Base-by-base conservation (phyloP, 805 yeast species). In the Saccharomycopsis amapae region DNA sequence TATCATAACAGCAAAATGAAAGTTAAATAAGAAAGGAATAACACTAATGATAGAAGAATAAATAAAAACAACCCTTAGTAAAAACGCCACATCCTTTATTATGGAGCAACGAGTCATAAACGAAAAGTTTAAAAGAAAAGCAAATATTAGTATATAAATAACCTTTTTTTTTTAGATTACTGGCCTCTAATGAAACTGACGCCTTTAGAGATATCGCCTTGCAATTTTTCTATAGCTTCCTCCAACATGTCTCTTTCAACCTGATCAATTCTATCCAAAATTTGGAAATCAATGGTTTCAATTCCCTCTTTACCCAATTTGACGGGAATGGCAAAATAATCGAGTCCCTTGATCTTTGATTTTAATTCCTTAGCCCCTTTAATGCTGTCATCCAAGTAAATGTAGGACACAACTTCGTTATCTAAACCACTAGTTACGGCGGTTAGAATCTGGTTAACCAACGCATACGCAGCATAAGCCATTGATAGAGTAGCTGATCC, bases 401-500 rank as follows among this genome's bases (percentile, higher is more conserved):
- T 75, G 28, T 41, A 49, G 19, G 25, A n/a, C 22, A 78, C 69
- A 51, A 78, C 73, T 55, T 75, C 76, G 31, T 72, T 66, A 24
- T 64, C 61, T 17, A 59, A 60, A 4, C 56, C 47, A 19, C 15
- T 18, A 10, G 5, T n/a, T 4, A 32, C 18, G 15, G 25, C 46
- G 13, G 25, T 35, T 17, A 39, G 2, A 42, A 69, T 58, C 24
- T 60, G 62, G 58, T 76, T 80, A 25, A 88, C 84, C 62, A 87
- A 83, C 56, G 81, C 75, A 71, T 76, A 85, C 30, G 95, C 96
- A 30, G 96, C 96, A 58, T 80, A 83, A 7, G 97, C 97, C 97
- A 89, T 90, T 25, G 95, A 85, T 55, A 89, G 73, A 31, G 97
- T 89, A 47, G 97, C 97, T 40, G 96, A 85, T 34, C 97, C 97